These are phyloP conservation scores for Petrea volubilis DNA, from an alignment of 257 asterid genomes.

Conservation along the genomic window DNA sequence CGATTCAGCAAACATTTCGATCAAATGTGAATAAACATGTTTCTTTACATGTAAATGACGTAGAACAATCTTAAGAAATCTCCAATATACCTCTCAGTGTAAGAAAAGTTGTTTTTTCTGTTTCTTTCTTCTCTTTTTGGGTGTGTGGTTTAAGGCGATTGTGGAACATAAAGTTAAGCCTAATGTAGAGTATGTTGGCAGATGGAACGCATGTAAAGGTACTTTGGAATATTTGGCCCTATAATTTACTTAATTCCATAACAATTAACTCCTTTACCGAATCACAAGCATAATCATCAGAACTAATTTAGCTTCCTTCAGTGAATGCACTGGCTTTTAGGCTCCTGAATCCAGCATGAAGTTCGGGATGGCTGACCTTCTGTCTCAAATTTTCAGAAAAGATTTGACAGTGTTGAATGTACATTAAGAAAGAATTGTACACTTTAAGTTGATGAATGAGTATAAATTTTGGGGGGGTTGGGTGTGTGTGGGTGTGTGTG, in stretches of 20 bases:
- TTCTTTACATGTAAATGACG: not conserved
- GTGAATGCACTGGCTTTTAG: not conserved
- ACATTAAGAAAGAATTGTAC: not conserved
- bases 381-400: not conserved
- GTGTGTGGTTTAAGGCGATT: not conserved
- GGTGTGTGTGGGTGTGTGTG: too few species aligned
- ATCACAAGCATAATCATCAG: not conserved
- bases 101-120: not conserved
- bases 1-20: not conserved
- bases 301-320: not conserved
- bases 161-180: not conserved
- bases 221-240: not conserved
- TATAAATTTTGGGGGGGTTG: too few species aligned
- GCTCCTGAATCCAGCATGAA: not conserved
- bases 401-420: not conserved
- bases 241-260: not conserved
- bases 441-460: not conserved
- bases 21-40: not conserved
- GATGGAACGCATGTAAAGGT: not conserved
- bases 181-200: not conserved
- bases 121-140: too few species aligned
- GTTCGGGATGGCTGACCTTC: too few species aligned
- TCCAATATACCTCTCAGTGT: not conserved
- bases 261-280: not conserved
- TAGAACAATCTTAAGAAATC: not conserved